phyloP scores from a whole-genome alignment of 768 basidiomycete species.

The Russula vinacea region DNA sequence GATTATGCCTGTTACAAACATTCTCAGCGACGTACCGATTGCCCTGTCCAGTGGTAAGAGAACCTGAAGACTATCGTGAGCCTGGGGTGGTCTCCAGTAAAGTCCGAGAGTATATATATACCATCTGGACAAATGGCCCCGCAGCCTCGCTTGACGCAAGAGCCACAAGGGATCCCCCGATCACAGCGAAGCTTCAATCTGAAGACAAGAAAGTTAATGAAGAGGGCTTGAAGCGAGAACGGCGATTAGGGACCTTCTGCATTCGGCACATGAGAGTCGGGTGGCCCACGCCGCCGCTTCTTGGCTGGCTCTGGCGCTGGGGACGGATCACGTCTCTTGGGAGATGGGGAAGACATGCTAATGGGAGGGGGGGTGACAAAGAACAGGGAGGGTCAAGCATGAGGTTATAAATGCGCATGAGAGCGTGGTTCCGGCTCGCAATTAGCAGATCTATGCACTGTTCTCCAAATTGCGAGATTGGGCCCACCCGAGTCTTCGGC shows the following conservation, averaged over 20 bases:
- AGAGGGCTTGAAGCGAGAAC: conserved; percentile 24
- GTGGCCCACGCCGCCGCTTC: conserved; percentile 64
- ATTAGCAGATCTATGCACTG: neutral
- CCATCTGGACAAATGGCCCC: conserved; percentile 82
- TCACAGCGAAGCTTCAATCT: conserved; percentile 74
- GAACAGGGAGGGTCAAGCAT: conserved; percentile 22
- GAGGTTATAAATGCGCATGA: conserved; percentile 9
- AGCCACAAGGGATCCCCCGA: conserved; percentile 71
- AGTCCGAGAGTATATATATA: conserved; percentile 32
- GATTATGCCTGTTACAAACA: neutral
- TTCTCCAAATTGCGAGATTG: neutral
- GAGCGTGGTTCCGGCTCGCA: neutral
- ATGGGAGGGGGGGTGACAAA: conserved; percentile 34
- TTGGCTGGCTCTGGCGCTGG: conserved; percentile 39
- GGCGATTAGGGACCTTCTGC: conserved; percentile 51
- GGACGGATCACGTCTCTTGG: conserved; percentile 36
- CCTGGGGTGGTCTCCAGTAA: conserved; percentile 1
- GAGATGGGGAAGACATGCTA: conserved; percentile 29
- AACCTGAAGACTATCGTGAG: conserved; percentile 45
- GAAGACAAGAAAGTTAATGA: conserved; percentile 12
- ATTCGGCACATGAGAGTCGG: conserved; percentile 76
- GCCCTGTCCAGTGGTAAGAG: conserved; percentile 77
- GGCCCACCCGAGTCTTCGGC: neutral
- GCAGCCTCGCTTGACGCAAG: conserved; percentile 77
- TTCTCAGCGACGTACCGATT: conserved; percentile 54